Evolutionary conservation across 805 yeast species (phyloP).

Genomic region (Saturnispora sekii): DNA sequence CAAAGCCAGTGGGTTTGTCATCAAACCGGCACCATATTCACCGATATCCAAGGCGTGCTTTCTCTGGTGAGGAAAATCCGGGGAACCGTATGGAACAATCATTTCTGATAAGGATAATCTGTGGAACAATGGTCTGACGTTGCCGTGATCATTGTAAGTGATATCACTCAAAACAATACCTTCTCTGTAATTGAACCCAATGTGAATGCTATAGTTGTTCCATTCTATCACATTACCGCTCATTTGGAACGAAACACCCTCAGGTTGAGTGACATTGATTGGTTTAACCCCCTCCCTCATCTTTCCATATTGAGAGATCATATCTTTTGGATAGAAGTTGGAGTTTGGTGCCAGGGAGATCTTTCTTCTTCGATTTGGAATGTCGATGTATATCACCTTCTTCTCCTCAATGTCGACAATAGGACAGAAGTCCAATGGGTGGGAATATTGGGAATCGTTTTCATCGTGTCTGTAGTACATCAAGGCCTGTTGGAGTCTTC

Average conservation of each 20-base stretch:
- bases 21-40: conserved; percentile 81
- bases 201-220: conserved; percentile 70
- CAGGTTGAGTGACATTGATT: conserved; percentile 65
- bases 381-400: conserved; percentile 65
- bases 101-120: conserved; percentile 69
- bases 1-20: conserved; percentile 68
- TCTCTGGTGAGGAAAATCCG: conserved; percentile 73
- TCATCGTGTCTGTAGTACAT: conserved; percentile 68
- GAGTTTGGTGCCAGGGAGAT: conserved; percentile 59
- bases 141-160: conserved; percentile 66
- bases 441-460: conserved; percentile 60
- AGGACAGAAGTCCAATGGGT: conserved; percentile 76
- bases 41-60: conserved; percentile 83
- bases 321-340: conserved; percentile 58
- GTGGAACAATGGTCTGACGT: conserved; percentile 65
- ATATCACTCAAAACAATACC: conserved; percentile 73
- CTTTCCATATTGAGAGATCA: conserved; percentile 52
- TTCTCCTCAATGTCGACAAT: conserved; percentile 64
- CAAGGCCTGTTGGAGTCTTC: conserved; percentile 72
- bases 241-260: conserved; percentile 71
- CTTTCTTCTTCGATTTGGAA: conserved; percentile 66
- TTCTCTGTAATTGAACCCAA: conserved; percentile 81
- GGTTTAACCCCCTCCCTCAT: conserved; percentile 59
- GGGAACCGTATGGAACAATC: conserved; percentile 80
- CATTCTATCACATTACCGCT: conserved; percentile 61